phyloP scores from a whole-genome alignment of 495 filamentous ascomycete genomes.

The Hyaloscypha variabilis region DNA sequence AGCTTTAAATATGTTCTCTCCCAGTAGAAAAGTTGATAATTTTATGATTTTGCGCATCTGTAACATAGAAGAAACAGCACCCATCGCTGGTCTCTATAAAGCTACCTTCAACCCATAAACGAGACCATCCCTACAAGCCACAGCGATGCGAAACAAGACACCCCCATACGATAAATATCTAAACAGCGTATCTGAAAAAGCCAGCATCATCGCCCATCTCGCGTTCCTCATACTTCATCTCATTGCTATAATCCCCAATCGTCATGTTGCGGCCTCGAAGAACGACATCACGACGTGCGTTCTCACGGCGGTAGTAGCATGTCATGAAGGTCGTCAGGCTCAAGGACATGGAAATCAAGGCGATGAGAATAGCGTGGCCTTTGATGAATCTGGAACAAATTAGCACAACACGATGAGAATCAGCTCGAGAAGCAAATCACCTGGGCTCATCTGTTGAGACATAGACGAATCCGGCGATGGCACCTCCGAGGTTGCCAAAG shows the following conservation, averaged over 20 bases:
- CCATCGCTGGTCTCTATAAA: too few relatives aligned
- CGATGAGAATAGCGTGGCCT: slow-evolving; percentile 24
- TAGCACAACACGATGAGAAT: background rate
- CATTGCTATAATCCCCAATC: slow-evolving; percentile 11
- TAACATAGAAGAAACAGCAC: too few relatives aligned
- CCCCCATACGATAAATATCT: too few relatives aligned
- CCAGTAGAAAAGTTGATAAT: too few relatives aligned
- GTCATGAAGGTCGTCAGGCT: slow-evolving; percentile 24
- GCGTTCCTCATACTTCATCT: slow-evolving; percentile 17
- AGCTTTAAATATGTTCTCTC: too few relatives aligned
- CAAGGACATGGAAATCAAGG: slow-evolving; percentile 32
- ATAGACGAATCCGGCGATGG: slow-evolving; percentile 69
- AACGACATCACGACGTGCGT: slow-evolving; percentile 14
- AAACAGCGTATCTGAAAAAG: background rate
- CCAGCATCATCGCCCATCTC: slow-evolving; percentile 25
- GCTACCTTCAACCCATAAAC: too few relatives aligned
- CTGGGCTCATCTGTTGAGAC: slow-evolving; percentile 56
- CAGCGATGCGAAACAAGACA: too few relatives aligned
- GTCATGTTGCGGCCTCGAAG: background rate
- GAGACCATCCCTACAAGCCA: too few relatives aligned
- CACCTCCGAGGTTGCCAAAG: slow-evolving; percentile 75
- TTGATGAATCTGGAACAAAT: slow-evolving; percentile 14
- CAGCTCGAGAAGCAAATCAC: slow-evolving; percentile 39
- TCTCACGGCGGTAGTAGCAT: slow-evolving; percentile 16
- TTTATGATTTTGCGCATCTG: too few relatives aligned